A percentile compares a stretch with the other conserved stretches of the same genome.
Conservation (phyloP, 2,329 filamentous ascomycete species). For the Myriosclerotinia curreyana region DNA sequence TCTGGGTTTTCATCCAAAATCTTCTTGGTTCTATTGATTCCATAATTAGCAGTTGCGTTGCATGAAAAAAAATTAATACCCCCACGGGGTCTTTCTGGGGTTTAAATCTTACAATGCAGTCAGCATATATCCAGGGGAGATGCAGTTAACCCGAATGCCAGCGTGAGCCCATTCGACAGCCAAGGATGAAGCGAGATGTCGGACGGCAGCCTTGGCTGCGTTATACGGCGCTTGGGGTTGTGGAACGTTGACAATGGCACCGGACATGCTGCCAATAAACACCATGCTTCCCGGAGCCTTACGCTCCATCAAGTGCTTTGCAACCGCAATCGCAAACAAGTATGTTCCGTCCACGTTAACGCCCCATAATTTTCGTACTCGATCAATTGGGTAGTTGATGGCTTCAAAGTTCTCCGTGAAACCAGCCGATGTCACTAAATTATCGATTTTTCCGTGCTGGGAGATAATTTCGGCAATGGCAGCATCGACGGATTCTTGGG, state of each 20-base stretch:
- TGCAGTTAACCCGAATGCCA: slow-evolving; percentile 90
- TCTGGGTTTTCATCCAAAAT: slow-evolving; percentile 93
- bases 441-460: slow-evolving; percentile 79
- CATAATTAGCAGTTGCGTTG: slow-evolving; percentile 18
- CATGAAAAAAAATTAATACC: slow-evolving; percentile 2
- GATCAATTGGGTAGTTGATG: slow-evolving; percentile 83
- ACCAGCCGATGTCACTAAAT: slow-evolving; percentile 91
- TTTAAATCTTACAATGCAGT: slow-evolving; percentile 71
- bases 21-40: slow-evolving; percentile 69
- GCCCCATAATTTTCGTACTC: slow-evolving; percentile 88
- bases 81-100: slow-evolving; percentile 14
- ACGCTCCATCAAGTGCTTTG: slow-evolving; percentile 83
- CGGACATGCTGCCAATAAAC: slow-evolving; percentile 94
- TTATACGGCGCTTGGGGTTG: slow-evolving; percentile 95
- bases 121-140: slow-evolving; percentile 94
- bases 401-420: slow-evolving; percentile 97
- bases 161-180: slow-evolving; percentile 91
- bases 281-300: slow-evolving; percentile 81
- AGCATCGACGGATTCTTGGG: slow-evolving; percentile 71
- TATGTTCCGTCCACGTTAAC: slow-evolving; percentile 95
- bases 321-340: slow-evolving; percentile 78
- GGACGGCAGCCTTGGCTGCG: slow-evolving; percentile 84
- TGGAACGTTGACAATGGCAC: slow-evolving; percentile 88
- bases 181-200: slow-evolving; percentile 81
- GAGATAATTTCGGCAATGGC: slow-evolving; percentile 67